These are phyloP conservation scores for Chlorella ohadii DNA, from an alignment of 139 green algal genomes.

Conservation along the genomic window DNA sequence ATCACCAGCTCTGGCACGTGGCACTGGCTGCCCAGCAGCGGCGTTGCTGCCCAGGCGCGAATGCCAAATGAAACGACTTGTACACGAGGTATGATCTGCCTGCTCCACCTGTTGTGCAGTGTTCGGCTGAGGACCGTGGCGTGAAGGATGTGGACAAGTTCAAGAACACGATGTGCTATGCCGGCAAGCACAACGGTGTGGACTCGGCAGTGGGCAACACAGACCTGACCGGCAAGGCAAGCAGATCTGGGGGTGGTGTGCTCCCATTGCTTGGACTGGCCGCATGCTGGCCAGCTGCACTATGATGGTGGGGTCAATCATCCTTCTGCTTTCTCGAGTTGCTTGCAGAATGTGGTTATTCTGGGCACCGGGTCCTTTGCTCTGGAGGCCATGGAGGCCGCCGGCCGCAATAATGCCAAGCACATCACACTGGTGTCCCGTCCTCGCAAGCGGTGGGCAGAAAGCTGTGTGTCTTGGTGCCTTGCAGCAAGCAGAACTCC, in stretches of 20 bases:
- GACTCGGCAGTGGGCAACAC: slow-evolving; percentile 13
- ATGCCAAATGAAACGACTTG: too few species aligned
- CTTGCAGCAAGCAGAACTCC: too few species aligned
- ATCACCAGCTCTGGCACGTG: too few species aligned
- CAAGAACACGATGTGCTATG: slow-evolving; percentile 35
- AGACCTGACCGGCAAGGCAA: slow-evolving; percentile 31
- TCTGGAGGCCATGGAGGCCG: slow-evolving; percentile 38
- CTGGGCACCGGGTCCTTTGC: slow-evolving; percentile 47
- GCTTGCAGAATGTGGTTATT: slow-evolving; percentile 30
- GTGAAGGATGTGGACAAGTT: slow-evolving; percentile 13
- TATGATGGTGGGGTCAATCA: too few species aligned
- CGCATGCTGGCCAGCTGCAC: too few species aligned
- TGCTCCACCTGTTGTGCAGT: background rate
- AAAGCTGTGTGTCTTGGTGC: too few species aligned
- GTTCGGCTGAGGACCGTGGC: slow-evolving; percentile 24
- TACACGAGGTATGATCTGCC: too few species aligned
- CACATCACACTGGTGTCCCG: slow-evolving; percentile 40
- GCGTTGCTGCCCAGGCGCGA: too few species aligned
- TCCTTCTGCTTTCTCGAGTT: too few species aligned
- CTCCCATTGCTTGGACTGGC: background rate
- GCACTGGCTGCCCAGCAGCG: too few species aligned
- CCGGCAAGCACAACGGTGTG: background rate
- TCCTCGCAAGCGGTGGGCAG: slow-evolving; percentile 21
- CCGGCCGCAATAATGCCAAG: slow-evolving; percentile 5
- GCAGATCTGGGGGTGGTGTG: background rate